Evolutionary conservation across 164 flowering plant genomes (phyloP).

Genomic region (Hamamelis virginiana): DNA sequence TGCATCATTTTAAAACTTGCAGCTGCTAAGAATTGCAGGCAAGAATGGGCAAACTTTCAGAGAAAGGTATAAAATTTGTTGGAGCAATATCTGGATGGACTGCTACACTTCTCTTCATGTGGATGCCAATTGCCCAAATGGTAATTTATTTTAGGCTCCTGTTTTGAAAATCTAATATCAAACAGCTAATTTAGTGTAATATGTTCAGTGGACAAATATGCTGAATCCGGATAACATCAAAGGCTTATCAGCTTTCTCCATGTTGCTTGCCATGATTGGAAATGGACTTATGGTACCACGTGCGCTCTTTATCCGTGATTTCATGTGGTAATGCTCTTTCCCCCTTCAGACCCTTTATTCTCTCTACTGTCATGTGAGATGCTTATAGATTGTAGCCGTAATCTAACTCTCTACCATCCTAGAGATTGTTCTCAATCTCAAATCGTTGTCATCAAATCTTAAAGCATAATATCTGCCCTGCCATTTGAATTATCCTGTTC

Average conservation of each 20-base stretch:
- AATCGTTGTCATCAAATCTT: neutral
- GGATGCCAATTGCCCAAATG: constrained; percentile 98
- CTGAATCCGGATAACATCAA: constrained; percentile 91
- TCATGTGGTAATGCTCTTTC: constrained; percentile 77
- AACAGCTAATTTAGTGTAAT: constrained; percentile 8
- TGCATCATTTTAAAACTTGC: constrained; percentile 8
- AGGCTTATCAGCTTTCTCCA: constrained; percentile 85
- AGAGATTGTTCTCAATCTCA: neutral
- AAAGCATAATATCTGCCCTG: neutral
- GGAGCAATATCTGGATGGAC: constrained; percentile 94
- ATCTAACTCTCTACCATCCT: neutral
- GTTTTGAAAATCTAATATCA: neutral
- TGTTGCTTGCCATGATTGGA: constrained; percentile 96
- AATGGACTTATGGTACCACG: constrained; percentile 96
- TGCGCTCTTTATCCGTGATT: constrained; percentile 83
- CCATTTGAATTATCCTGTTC: neutral
- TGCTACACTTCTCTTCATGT: constrained; percentile 98
- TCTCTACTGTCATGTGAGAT: neutral
- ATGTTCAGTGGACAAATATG: constrained; percentile 86
- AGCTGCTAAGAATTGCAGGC: constrained; percentile 55
- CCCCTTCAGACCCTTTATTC: neutral
- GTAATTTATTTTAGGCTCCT: constrained; percentile 29
- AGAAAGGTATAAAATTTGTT: constrained; percentile 61
- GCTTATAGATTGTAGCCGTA: neutral
- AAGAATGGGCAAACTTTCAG: constrained; percentile 76